Evolutionary conservation across 1,284 basidiomycete genomes (phyloP).

Genomic region (Leccinum fallax): DNA sequence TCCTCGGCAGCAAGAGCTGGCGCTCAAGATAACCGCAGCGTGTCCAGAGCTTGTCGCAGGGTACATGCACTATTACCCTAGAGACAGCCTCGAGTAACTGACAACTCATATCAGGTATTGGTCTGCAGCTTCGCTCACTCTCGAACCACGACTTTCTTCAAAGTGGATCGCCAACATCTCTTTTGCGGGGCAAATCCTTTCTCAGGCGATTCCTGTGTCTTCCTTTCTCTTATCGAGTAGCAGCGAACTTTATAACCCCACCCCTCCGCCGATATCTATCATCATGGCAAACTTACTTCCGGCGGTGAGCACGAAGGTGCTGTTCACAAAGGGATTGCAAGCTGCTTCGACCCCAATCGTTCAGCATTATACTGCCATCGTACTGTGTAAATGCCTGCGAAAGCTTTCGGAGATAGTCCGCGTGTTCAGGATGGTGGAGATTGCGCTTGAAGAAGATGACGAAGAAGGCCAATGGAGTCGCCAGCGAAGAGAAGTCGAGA

Average conservation of each 20-base stretch:
- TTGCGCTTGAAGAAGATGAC: conserved; percentile 62
- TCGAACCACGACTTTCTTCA: conserved; percentile 87
- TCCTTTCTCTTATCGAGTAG: conserved; percentile 57
- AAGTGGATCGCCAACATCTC: conserved; percentile 90
- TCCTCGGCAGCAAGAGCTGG: conserved; percentile 83
- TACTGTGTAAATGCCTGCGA: conserved; percentile 68
- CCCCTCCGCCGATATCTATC: conserved; percentile 69
- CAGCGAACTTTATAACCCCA: conserved; percentile 52
- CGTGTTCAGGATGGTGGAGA: conserved; percentile 53
- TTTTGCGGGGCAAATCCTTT: conserved; percentile 77
- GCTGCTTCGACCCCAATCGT: conserved; percentile 66
- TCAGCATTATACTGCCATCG: conserved; percentile 79
- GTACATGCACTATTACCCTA: conserved; percentile 41
- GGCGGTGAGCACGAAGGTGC: conserved; percentile 61
- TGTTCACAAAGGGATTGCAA: conserved; percentile 81
- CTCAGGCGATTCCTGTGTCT: conserved; percentile 67
- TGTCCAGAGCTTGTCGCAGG: conserved; percentile 88
- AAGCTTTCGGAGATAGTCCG: conserved; percentile 66
- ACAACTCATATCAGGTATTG: conserved; percentile 60
- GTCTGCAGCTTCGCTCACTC: conserved; percentile 69
- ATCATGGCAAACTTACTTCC: conserved; percentile 82
- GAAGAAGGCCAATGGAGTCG: conserved; percentile 71
- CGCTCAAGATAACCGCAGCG: conserved; percentile 72
- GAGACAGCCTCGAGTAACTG: not conserved
- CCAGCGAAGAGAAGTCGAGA: conserved; percentile 64